Base-by-base conservation (phyloP, 2,329 filamentous ascomycete genomes). In the Bipolaris oryzae region DNA sequence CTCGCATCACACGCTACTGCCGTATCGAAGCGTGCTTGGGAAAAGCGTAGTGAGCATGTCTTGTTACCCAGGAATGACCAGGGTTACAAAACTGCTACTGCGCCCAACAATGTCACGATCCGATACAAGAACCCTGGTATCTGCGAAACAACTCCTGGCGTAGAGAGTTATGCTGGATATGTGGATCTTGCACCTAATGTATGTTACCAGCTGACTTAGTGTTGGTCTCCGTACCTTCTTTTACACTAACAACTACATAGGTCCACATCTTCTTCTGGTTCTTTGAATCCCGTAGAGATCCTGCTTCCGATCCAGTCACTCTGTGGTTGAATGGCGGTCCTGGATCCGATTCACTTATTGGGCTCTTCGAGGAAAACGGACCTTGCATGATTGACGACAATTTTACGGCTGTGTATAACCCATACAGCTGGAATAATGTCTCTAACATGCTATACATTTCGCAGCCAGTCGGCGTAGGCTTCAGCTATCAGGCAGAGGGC, bases 361-460 rank as follows among this genome's bases (percentile, higher is more conserved):
- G 83, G 2, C 65, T 86, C 3, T 86, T 86, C 62, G 76, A 83
- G 46, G 70, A 57, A 50, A 64, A 68, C 5, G 64, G 66, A 9
- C 61, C 69, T 25, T 68, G 66, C 50, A 53, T 51, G 42, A 59
- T 69, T 28, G 45, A 62, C 38, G 57, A 66, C 6, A 63, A 68
- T 13, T 45, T 67, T n/a, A 68, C 62, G 0, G 51, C 61, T 13
- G 53, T 50, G 4, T 75, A 77, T 68, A 88, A 88, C 66, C 83
- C 84, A 4, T 83, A 85, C 74, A 81, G 81, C 7, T 88, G 84
- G 84, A 86, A 81, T 63, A 81, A 85, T 57, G 80, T 81, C 23
- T 84, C 81, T 34, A 87, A 87, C 67, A 76, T 88, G 72, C 75
- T 88, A 9, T 88, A 87, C 73, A 76, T 88, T 49, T 84, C 84